Evolutionary conservation across 2,329 filamentous ascomycete species (phyloP).

Genomic region (Penicillium sp.): DNA sequence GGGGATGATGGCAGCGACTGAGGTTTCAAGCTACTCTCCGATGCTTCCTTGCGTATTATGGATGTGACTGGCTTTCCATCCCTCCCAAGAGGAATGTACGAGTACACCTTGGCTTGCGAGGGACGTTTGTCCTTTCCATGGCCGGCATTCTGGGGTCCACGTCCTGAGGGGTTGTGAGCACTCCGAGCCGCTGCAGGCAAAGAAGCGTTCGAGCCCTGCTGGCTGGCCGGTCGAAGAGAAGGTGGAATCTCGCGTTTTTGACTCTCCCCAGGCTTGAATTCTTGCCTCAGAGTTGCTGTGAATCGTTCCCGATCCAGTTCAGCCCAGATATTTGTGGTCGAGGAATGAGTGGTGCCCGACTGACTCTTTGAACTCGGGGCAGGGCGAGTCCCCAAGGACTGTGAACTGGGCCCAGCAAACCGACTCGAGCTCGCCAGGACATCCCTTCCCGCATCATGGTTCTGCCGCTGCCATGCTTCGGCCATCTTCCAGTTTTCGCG

Average conservation of each 20-base stretch:
- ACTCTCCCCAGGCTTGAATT: constrained; percentile 8
- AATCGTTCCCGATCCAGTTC: constrained; percentile 24
- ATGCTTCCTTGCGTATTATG: neutral
- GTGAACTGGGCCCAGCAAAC: neutral
- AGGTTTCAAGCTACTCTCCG: constrained; percentile 4
- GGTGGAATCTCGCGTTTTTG: neutral
- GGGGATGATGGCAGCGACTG: no score
- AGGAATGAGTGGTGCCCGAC: neutral
- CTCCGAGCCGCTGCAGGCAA: neutral
- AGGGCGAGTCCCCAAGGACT: neutral
- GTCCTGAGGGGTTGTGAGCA: constrained; percentile 2
- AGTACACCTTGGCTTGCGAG: neutral
- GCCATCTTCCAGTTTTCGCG: constrained; percentile 18
- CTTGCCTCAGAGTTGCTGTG: constrained; percentile 20
- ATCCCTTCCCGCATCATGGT: constrained; percentile 1
- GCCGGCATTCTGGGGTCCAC: constrained; percentile 6
- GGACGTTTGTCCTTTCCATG: neutral
- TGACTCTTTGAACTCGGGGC: neutral
- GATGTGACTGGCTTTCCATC: neutral
- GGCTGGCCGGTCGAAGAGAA: neutral
- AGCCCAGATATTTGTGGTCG: constrained; percentile 1
- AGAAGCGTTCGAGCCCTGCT: neutral
- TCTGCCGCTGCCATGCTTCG: constrained; percentile 14
- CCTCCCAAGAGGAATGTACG: neutral
- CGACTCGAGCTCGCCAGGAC: neutral